A percentile compares a stretch with the other conserved stretches of the same genome.
Evolutionary conservation across 2,329 filamentous ascomycete genomes (phyloP).

Genomic region (Ascochyta pisi): DNA sequence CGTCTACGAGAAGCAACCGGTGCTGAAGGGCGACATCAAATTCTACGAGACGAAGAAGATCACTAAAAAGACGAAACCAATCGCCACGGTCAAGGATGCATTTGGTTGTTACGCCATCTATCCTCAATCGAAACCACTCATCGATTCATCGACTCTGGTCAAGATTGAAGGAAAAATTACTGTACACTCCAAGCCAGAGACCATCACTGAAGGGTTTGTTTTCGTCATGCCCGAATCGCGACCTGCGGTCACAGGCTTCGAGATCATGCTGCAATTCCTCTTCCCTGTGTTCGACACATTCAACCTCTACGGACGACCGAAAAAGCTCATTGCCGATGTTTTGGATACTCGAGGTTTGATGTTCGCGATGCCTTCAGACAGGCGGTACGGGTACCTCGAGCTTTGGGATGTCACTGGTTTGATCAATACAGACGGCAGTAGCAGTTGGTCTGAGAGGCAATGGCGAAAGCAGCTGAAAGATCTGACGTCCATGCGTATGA

Average conservation of each 20-base stretch:
- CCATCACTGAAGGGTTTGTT: slow-evolving; percentile 87
- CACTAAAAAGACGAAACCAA: slow-evolving; percentile 87
- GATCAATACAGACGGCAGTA: slow-evolving; percentile 78
- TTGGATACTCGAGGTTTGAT: slow-evolving; percentile 89
- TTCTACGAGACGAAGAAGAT: slow-evolving; percentile 93
- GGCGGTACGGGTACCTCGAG: slow-evolving; percentile 89
- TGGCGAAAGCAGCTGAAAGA: slow-evolving; percentile 93
- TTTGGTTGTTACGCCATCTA: slow-evolving; percentile 96
- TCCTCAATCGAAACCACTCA: slow-evolving; percentile 89
- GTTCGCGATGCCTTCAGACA: slow-evolving; percentile 95
- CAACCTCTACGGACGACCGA: slow-evolving; percentile 86
- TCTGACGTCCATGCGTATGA: slow-evolving; percentile 80
- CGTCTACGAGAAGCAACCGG: slow-evolving; percentile 77
- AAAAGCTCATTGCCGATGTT: slow-evolving; percentile 83
- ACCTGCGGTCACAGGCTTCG: slow-evolving; percentile 90
- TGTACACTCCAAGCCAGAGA: slow-evolving; percentile 79
- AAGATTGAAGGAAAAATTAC: slow-evolving; percentile 93
- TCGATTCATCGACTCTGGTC: slow-evolving; percentile 91
- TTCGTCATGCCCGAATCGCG: slow-evolving; percentile 97
- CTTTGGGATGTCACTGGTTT: slow-evolving; percentile 82
- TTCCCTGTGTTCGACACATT: slow-evolving; percentile 96
- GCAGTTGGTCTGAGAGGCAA: slow-evolving; percentile 81
- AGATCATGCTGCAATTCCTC: slow-evolving; percentile 91
- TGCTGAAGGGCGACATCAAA: slow-evolving; percentile 87
- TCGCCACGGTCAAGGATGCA: slow-evolving; percentile 88